Evolutionary conservation across 768 basidiomycete genomes (phyloP).

Genomic region (Suillus hirtellus): DNA sequence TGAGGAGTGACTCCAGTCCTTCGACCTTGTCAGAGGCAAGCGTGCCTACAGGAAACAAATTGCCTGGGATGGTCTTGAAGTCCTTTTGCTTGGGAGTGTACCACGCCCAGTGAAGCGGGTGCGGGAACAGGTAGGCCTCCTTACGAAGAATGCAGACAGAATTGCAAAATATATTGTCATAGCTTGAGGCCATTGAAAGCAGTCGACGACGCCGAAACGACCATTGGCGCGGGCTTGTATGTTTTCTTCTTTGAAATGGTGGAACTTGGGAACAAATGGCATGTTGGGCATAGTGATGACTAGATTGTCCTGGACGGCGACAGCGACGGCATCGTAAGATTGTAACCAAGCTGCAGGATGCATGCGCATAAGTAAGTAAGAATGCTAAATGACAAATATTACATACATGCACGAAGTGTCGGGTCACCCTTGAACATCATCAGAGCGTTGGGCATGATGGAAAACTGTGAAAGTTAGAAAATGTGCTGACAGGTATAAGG

Average conservation of each 20-base stretch:
- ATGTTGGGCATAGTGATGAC: slow-evolving; percentile 3
- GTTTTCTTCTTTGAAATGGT: not conserved
- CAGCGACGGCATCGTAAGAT: not conserved
- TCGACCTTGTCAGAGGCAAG: not conserved
- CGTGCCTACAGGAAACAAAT: not conserved
- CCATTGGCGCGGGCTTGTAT: not conserved
- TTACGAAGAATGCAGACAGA: not conserved
- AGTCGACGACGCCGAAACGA: not conserved
- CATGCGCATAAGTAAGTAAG: not conserved
- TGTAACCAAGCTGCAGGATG: not conserved
- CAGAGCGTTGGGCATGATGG: not conserved
- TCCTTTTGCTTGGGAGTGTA: not conserved
- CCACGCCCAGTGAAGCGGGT: slow-evolving; percentile 5
- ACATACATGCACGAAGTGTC: not conserved
- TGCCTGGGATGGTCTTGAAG: slow-evolving; percentile 1
- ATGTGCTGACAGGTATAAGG: not conserved
- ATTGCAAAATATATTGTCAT: not conserved
- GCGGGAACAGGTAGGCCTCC: not conserved
- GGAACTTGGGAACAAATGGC: not conserved
- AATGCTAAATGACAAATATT: not conserved
- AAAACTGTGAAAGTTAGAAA: not conserved
- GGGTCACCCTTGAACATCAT: not conserved
- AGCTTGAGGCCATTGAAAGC: slow-evolving; percentile 3
- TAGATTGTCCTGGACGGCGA: not conserved
- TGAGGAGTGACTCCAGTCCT: not conserved